Percentiles rank a stretch among this genome's conserved stretches.
phyloP scores from a whole-genome alignment of 345 rosid genomes.

The Lepidium sativum region DNA sequence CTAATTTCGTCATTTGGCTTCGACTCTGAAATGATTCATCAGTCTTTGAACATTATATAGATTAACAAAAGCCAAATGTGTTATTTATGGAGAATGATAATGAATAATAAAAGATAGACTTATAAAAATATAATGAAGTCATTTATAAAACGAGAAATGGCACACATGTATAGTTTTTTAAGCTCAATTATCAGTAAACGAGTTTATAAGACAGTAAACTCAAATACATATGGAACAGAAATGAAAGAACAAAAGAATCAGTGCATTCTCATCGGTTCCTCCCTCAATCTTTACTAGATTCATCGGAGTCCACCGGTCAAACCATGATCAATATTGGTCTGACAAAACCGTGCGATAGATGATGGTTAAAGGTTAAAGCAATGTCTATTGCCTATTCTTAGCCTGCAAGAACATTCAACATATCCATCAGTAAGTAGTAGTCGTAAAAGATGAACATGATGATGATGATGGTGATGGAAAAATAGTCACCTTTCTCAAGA shows the following conservation, averaged over 20 bases:
- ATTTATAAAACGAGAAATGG: background rate
- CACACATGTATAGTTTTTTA: background rate
- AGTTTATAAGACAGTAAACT: background rate
- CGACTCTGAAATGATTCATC: too few relatives aligned
- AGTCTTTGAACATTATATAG: background rate
- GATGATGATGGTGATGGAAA: background rate
- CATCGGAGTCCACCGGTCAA: background rate
- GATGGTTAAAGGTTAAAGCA: background rate
- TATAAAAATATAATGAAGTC: background rate
- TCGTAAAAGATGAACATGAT: background rate
- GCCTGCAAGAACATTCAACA: constrained; percentile 21
- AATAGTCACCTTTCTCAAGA: constrained; percentile 46
- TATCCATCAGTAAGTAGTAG: background rate
- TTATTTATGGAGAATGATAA: too few relatives aligned
- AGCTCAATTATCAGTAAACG: background rate
- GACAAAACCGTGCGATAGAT: background rate
- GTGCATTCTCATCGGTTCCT: background rate
- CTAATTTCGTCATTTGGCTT: background rate
- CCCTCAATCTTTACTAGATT: background rate
- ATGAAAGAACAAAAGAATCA: constrained; percentile 17
- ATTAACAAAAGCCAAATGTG: background rate
- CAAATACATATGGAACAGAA: background rate
- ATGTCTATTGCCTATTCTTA: constrained; percentile 10
- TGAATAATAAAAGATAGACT: background rate
- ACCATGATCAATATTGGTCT: background rate